phyloP scores from a whole-genome alignment of 2,329 filamentous ascomycete genomes.

The Diplocarpon rosae region DNA sequence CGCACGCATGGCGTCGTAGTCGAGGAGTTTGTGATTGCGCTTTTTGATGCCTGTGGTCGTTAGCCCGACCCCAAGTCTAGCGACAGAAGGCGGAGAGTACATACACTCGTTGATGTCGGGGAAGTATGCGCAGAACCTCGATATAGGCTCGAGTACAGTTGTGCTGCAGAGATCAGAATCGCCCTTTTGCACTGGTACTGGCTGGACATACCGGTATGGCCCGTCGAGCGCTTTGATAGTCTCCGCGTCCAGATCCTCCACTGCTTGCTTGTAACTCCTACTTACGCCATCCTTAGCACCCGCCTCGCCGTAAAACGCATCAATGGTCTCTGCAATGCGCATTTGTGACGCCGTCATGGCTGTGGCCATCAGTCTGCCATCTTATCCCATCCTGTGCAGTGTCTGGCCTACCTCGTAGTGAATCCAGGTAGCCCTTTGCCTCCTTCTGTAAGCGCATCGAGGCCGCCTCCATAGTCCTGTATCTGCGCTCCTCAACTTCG shows the following conservation, averaged over 20 bases:
- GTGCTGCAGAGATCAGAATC: constrained; percentile 40
- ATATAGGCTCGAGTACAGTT: constrained; percentile 91
- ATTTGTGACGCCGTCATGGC: constrained; percentile 99
- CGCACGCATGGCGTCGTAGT: constrained; percentile 91
- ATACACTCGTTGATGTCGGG: constrained; percentile 95
- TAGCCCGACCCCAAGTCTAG: constrained; percentile 6
- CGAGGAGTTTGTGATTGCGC: constrained; percentile 93
- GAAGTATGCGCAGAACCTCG: constrained; percentile 94
- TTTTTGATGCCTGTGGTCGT: constrained; percentile 74
- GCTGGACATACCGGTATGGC: constrained; percentile 61
- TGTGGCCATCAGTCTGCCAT: constrained; percentile 27
- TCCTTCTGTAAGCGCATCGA: constrained; percentile 90
- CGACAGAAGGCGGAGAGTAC: constrained; percentile 18
- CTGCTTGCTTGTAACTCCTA: constrained; percentile 94
- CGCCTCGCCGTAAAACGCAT: constrained; percentile 96
- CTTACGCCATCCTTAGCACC: constrained; percentile 92
- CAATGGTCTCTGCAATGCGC: constrained; percentile 98
- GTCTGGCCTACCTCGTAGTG: constrained; percentile 58
- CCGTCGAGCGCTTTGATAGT: constrained; percentile 98
- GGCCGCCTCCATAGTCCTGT: constrained; percentile 94
- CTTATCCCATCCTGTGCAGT: not conserved
- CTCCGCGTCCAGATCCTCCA: constrained; percentile 93
- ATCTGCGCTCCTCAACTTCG: constrained; percentile 94
- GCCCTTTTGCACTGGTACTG: no score
- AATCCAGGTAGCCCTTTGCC: constrained; percentile 95